Percentiles rank a stretch among this genome's conserved stretches.
These are phyloP conservation scores for Arthrobotrys entomopaga DNA, from an alignment of 2,329 filamentous ascomycete genomes.

Conservation along the genomic window DNA sequence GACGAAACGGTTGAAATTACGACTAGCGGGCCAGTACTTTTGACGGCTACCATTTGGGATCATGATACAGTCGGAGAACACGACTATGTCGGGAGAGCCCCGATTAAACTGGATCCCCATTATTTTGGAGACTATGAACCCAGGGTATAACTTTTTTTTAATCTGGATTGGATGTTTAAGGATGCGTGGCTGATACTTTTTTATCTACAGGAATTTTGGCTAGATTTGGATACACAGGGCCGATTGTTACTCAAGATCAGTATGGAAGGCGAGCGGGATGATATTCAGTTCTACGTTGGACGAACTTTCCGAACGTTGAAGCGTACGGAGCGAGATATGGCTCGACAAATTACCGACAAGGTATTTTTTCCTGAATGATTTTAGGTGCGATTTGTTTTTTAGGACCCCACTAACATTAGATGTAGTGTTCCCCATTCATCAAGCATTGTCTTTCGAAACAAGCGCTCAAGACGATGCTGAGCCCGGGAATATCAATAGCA, in stretches of 20 bases:
- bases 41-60: constrained; percentile 98
- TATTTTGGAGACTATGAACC: constrained; percentile 97
- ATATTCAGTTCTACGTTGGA: constrained; percentile 98
- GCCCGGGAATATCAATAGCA: constrained; percentile 75
- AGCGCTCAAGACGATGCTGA: constrained; percentile 78
- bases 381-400: not conserved
- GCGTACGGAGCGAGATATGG: constrained; percentile 97
- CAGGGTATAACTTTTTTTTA: constrained; percentile 62
- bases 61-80: constrained; percentile 97
- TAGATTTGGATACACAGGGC: constrained; percentile 95
- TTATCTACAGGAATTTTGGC: constrained; percentile 85
- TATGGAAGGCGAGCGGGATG: constrained; percentile 98
- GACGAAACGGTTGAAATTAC: constrained; percentile 97
- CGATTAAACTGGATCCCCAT: constrained; percentile 94
- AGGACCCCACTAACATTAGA: constrained; percentile 27
- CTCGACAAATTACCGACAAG: constrained; percentile 97
- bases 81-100: constrained; percentile 96
- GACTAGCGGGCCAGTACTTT: constrained; percentile 87
- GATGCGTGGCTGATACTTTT: constrained; percentile 12
- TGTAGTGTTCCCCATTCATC: constrained; percentile 92
- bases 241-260: constrained; percentile 88
- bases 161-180: not conserved
- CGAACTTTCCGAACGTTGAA: constrained; percentile 96
- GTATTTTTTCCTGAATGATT: constrained; percentile 65
- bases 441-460: constrained; percentile 85